Evolutionary conservation across 1,284 basidiomycete genomes (phyloP).

Genomic region (Agaricales sp.): DNA sequence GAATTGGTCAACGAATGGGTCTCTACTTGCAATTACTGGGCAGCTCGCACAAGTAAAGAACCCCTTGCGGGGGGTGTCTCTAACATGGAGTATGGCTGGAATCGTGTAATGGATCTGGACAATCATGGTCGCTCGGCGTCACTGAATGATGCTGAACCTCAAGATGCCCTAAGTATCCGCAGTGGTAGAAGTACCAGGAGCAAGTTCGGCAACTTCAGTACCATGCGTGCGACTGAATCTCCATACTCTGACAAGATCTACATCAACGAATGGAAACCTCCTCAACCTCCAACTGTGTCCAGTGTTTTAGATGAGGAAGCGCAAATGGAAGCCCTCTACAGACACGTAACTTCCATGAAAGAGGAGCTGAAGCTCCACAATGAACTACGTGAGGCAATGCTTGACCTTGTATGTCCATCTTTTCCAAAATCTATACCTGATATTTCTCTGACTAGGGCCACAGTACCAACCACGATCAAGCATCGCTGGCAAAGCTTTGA

Average conservation of each 20-base stretch:
- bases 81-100: slow-evolving; percentile 99
- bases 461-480: slow-evolving; percentile 75
- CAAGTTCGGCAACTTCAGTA: slow-evolving; percentile 52
- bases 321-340: slow-evolving; percentile 79
- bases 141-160: slow-evolving; percentile 27
- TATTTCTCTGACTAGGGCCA: slow-evolving; percentile 6
- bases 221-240: slow-evolving; percentile 50
- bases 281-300: slow-evolving; percentile 71
- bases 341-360: slow-evolving; percentile 71
- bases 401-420: slow-evolving; percentile 50
- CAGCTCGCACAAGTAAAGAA: slow-evolving; percentile 86
- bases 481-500: slow-evolving; percentile 67
- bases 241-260: slow-evolving; percentile 69
- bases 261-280: slow-evolving; percentile 93
- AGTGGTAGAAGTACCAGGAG: slow-evolving; percentile 61
- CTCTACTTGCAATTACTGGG: slow-evolving; percentile 98
- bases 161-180: slow-evolving; percentile 57
- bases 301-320: slow-evolving; percentile 87
- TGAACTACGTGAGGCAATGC: slow-evolving; percentile 77
- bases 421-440: slow-evolving; percentile 3
- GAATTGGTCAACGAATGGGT: slow-evolving; percentile 98
- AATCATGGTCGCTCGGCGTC: slow-evolving; percentile 38
- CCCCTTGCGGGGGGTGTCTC: slow-evolving; percentile 91
- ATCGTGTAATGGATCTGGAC: slow-evolving; percentile 39
- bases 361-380: slow-evolving; percentile 79